phyloP scores from a whole-genome alignment of 495 filamentous ascomycete species.

The Chaetomidium leptoderma region DNA sequence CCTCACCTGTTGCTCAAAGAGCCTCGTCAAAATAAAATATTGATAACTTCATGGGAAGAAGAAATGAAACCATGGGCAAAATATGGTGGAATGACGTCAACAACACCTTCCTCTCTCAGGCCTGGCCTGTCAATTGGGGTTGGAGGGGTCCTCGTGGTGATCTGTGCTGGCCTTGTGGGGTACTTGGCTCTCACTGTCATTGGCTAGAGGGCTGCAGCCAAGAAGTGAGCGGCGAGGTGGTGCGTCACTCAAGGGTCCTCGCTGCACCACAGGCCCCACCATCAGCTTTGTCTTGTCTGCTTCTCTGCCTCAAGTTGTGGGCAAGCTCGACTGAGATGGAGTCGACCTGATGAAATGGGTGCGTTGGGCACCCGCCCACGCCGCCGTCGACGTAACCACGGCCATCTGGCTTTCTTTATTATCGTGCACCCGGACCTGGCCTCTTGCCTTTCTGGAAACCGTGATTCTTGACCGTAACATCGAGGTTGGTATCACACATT shows the following conservation, averaged over 20 bases:
- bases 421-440: not conserved
- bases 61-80: too few species aligned
- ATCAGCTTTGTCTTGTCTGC: not conserved
- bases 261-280: not conserved
- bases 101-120: not conserved
- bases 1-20: too few species aligned
- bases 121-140: not conserved
- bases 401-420: not conserved
- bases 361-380: not conserved
- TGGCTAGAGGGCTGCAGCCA: not conserved
- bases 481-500: not conserved
- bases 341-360: not conserved
- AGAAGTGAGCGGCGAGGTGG: not conserved
- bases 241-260: slow-evolving; percentile 9
- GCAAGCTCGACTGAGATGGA: not conserved
- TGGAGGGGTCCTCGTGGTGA: not conserved
- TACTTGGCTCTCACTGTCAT: not conserved
- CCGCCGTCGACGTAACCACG: slow-evolving; percentile 9
- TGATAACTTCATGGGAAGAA: too few species aligned
- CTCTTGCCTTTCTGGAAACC: not conserved
- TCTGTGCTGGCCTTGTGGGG: not conserved
- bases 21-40: too few species aligned
- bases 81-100: slow-evolving; percentile 6
- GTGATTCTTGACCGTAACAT: too few species aligned
- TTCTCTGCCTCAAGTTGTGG: not conserved